phyloP scores from a whole-genome alignment of 768 basidiomycete species.

The Suillus hirtellus region DNA sequence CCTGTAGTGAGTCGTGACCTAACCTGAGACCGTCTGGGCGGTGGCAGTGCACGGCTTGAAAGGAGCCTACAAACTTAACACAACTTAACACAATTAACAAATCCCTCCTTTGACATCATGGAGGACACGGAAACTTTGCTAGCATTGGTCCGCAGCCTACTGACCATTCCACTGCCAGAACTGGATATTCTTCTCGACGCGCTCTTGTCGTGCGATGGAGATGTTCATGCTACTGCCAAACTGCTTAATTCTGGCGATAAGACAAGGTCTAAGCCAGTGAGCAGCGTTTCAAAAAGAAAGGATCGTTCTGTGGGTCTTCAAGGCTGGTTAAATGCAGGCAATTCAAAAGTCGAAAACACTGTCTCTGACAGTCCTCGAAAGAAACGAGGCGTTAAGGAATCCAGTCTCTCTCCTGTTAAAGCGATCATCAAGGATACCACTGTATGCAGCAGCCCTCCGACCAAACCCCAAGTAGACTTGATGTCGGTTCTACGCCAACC shows the following conservation, averaged over 20 bases:
- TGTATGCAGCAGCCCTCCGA: conserved; percentile 17
- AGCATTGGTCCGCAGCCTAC: conserved; percentile 63
- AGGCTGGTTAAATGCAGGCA: conserved; percentile 49
- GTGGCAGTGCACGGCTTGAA: background rate
- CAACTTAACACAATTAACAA: background rate
- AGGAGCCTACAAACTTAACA: background rate
- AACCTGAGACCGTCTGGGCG: background rate
- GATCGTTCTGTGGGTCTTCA: conserved; percentile 48
- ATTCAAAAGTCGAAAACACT: background rate
- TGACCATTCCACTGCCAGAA: conserved; percentile 36
- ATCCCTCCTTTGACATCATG: conserved; percentile 19
- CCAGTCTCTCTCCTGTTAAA: conserved; percentile 8
- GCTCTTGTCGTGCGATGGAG: conserved; percentile 55
- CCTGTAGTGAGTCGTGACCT: too few species aligned
- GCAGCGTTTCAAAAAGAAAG: conserved; percentile 43
- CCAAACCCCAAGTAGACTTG: conserved; percentile 44
- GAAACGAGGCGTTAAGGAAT: conserved; percentile 16
- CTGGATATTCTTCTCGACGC: conserved; percentile 55
- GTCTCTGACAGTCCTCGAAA: conserved; percentile 13
- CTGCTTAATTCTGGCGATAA: conserved; percentile 33
- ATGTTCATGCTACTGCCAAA: conserved; percentile 52
- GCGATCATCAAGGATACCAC: conserved; percentile 19
- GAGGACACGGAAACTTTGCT: conserved; percentile 69
- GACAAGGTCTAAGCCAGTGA: conserved; percentile 18
- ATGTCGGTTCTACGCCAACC: conserved; percentile 59